These are phyloP conservation scores for Penicillium sp. DNA, from an alignment of 2,329 filamentous ascomycete species.

Conservation along the genomic window DNA sequence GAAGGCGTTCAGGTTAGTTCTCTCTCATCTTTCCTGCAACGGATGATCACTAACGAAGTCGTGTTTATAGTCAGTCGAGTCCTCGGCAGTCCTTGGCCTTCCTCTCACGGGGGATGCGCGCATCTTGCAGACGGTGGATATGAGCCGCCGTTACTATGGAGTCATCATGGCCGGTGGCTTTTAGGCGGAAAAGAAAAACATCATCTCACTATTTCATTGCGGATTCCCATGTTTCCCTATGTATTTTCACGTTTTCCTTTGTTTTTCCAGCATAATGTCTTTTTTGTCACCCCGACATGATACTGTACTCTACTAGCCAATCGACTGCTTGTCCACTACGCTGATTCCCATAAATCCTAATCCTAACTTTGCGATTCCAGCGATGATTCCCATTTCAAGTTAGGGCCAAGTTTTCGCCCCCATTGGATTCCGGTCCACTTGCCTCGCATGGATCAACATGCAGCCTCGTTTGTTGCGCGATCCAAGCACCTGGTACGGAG, in stretches of 20 bases:
- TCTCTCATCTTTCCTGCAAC: neutral
- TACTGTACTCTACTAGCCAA: constrained; percentile 2
- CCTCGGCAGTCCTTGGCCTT: constrained; percentile 38
- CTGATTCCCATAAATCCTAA: too few species aligned
- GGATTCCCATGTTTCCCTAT: neutral
- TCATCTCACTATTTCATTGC: neutral
- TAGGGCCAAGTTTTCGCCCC: too few species aligned
- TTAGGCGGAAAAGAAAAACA: constrained; percentile 16
- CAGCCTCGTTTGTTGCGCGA: too few species aligned
- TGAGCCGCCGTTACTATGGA: constrained; percentile 64
- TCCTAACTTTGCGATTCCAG: too few species aligned
- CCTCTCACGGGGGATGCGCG: constrained; percentile 65
- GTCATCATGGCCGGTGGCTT: constrained; percentile 53
- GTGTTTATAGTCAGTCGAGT: constrained; percentile 27
- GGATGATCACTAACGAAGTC: constrained; percentile 5
- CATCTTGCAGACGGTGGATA: constrained; percentile 62
- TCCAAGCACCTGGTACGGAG: too few species aligned
- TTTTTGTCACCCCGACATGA: constrained; percentile 2
- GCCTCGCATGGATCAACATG: too few species aligned
- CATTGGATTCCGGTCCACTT: neutral
- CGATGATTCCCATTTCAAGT: too few species aligned
- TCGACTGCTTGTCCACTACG: too few species aligned
- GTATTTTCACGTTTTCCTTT: neutral
- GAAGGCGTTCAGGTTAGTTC: constrained; percentile 54
- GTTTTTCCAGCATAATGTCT: neutral